Evolutionary conservation across 768 basidiomycete genomes (phyloP), one percentile per base, ranked within the genome.

Genomic region (Hericium alpestre): DNA sequence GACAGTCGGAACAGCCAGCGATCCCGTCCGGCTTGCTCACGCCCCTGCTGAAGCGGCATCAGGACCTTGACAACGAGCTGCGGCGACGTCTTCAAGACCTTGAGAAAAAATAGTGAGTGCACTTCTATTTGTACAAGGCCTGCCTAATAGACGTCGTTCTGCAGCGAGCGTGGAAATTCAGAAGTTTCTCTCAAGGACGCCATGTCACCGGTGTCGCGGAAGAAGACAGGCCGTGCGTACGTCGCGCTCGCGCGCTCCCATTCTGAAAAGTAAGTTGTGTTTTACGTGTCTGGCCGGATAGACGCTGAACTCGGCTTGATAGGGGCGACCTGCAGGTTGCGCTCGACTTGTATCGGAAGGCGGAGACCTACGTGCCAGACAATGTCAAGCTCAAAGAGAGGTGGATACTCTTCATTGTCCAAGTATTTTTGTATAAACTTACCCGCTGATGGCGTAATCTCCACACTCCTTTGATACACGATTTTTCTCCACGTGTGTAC

Each of bases 351-450:
- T 93, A 91, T 66, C 82, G 83, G 65, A 87, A 87, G 64, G 90
- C 89, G 18, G 84, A 86, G 67, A 76, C 77, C 5, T 91, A 90
- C 62, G 87, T 90, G 51, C 90, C 90, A n/a, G 86, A 90, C 57
- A 92, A 93, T 65, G 69, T 81, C 70, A 91, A 89, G 69, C 77
- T 93, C 51, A 82, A 84, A 79, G 87, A 88, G 77, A 87, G 90
- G 90, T 91, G 78, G 79, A 83, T 83, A 76, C 77, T 81, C 75
- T 85, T 83, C 70, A 71, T 85, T 70, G 70, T 83, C 67, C 73
- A 82, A 69, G 78, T 84, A 67, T 84, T 83, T 66, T 71, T 83
- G 68, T 77, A 77, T 58, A 54, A 41, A 50, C 55, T 57, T 58
- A 57, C 55, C 49, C 58, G 53, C 54, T 51, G 48, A 46, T 25